These are phyloP conservation scores for Cylindrodendrum hubeiense DNA, from an alignment of 2,329 filamentous ascomycete species.

Conservation along the genomic window DNA sequence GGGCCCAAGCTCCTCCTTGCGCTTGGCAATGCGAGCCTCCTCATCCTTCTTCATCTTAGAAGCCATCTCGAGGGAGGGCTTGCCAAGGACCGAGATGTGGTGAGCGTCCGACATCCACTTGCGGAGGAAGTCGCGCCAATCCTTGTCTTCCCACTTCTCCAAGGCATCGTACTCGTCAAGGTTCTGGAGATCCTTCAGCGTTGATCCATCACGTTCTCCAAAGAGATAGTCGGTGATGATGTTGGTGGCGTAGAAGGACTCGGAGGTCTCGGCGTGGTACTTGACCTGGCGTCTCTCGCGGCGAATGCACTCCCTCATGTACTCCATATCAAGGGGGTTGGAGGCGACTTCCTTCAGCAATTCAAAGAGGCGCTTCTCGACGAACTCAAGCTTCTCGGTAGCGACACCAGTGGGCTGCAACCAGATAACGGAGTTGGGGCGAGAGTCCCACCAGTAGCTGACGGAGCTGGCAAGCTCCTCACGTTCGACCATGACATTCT, in stretches of 20 bases:
- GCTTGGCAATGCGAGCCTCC: conserved; percentile 79
- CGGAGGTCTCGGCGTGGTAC: conserved; percentile 84
- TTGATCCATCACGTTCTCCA: conserved; percentile 86
- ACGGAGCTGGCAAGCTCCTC: conserved; percentile 92
- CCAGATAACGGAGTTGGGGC: conserved; percentile 86
- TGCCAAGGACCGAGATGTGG: conserved; percentile 89
- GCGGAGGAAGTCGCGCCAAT: conserved; percentile 86
- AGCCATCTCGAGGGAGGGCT: conserved; percentile 84
- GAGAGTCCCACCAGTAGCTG: conserved; percentile 81
- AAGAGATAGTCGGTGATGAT: conserved; percentile 95
- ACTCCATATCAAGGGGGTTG: conserved; percentile 88
- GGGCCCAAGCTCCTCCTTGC: conserved; percentile 83
- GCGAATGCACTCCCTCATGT: conserved; percentile 88
- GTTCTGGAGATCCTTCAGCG: conserved; percentile 70
- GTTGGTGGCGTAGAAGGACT: conserved; percentile 84
- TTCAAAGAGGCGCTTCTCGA: conserved; percentile 87
- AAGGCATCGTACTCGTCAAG: conserved; percentile 75
- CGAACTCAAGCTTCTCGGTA: conserved; percentile 84
- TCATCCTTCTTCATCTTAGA: conserved; percentile 87
- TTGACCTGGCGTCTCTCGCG: conserved; percentile 86
- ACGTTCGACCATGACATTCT: conserved; percentile 92
- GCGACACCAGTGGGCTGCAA: conserved; percentile 89
- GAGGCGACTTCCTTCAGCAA: conserved; percentile 84
- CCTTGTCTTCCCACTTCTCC: conserved; percentile 81
- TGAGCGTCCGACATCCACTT: conserved; percentile 88